phyloP scores from a whole-genome alignment of 805 yeast genomes.

The Nematodospora valgi region DNA sequence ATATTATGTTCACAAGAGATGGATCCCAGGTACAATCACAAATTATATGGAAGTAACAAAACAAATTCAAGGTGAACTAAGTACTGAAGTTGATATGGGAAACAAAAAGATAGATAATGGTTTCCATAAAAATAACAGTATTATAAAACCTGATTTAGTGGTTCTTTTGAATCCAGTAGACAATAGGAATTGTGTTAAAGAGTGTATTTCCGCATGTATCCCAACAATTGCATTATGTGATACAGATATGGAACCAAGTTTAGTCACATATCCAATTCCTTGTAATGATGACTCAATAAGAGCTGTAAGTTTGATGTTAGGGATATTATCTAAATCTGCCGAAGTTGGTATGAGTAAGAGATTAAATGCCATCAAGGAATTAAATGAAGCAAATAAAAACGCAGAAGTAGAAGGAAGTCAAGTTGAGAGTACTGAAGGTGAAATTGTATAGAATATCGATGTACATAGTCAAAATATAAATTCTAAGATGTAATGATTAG shows the following conservation, averaged over 20 bases:
- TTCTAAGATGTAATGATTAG: too few species aligned
- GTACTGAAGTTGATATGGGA: conserved; percentile 65
- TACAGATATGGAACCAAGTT: conserved; percentile 86
- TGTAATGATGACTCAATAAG: conserved; percentile 92
- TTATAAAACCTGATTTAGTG: conserved; percentile 85
- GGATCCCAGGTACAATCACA: conserved; percentile 95
- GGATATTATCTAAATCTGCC: conserved; percentile 84
- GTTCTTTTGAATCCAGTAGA: conserved; percentile 86
- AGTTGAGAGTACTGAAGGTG: not conserved
- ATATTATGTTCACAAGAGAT: conserved; percentile 75
- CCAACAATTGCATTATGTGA: conserved; percentile 95
- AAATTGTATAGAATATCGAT: too few species aligned
- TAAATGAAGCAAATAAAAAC: conserved; percentile 10
- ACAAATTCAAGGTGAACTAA: conserved; percentile 34
- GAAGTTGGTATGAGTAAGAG: conserved; percentile 68
- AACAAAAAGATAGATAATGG: conserved; percentile 64
- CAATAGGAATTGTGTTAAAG: conserved; percentile 73
- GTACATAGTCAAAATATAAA: too few species aligned
- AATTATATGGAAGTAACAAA: conserved; percentile 73
- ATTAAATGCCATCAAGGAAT: conserved; percentile 24
- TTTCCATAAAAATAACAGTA: conserved; percentile 45
- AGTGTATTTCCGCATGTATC: conserved; percentile 75
- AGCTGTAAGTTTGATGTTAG: conserved; percentile 73
- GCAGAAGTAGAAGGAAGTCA: not conserved
- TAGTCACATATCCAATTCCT: conserved; percentile 92